phyloP scores from a whole-genome alignment of 2,329 filamentous ascomycete species.

The Leptodontidium sp. region DNA sequence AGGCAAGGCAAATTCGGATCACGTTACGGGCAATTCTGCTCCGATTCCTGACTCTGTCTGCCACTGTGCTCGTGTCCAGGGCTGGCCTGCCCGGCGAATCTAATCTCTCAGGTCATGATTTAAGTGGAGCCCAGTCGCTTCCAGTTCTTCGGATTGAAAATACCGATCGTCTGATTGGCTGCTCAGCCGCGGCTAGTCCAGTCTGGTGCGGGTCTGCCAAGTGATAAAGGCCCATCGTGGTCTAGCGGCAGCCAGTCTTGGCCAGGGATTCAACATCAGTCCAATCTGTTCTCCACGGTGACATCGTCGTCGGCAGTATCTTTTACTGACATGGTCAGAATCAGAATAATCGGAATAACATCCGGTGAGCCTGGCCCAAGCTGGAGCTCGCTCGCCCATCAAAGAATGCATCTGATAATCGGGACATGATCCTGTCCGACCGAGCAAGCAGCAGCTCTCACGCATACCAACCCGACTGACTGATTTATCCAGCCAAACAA shows the following conservation, averaged over 20 bases:
- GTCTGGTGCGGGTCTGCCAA: not conserved
- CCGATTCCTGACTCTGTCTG: not conserved
- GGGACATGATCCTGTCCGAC: not conserved
- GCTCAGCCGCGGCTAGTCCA: not conserved
- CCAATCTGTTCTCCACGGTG: not conserved
- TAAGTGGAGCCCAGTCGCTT: not conserved
- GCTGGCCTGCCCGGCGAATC: not conserved
- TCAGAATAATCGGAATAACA: not conserved
- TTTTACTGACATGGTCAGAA: not conserved
- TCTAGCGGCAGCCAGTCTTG: not conserved
- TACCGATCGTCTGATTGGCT: not conserved
- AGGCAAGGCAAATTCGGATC: not conserved
- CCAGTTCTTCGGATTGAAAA: conserved; percentile 3
- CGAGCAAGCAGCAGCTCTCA: not conserved
- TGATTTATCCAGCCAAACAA: conserved; percentile 8
- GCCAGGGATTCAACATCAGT: not conserved
- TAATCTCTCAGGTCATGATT: conserved; percentile 4
- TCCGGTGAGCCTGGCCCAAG: not conserved
- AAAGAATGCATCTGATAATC: conserved; percentile 3
- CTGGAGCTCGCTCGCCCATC: not conserved
- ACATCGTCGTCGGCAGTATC: not conserved
- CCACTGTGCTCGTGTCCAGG: not conserved
- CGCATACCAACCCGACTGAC: not conserved
- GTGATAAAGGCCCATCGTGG: conserved; percentile 15
- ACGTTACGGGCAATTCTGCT: not conserved